phyloP scores from a whole-genome alignment of 2,329 filamentous ascomycete species.

The Pseudomassariella vexata region DNA sequence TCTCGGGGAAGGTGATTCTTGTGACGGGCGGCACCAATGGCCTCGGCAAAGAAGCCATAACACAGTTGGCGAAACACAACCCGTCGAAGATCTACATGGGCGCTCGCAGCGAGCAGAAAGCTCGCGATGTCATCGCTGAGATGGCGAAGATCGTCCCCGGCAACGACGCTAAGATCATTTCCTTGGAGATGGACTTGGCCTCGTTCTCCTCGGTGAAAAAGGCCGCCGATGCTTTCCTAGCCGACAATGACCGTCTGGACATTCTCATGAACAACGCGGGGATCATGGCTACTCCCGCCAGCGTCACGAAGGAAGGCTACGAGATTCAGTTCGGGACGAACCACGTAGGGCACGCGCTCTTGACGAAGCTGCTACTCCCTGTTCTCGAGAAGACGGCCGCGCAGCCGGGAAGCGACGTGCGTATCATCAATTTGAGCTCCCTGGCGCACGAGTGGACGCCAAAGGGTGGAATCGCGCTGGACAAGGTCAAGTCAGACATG shows the following conservation, averaged over 20 bases:
- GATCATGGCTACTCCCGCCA: slow-evolving; percentile 1
- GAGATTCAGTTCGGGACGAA: slow-evolving; percentile 3
- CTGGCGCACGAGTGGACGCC: too few relatives aligned
- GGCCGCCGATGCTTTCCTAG: not conserved
- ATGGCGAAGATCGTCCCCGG: too few relatives aligned
- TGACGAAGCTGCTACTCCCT: not conserved
- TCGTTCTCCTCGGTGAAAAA: slow-evolving; percentile 5
- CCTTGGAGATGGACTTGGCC: slow-evolving; percentile 1
- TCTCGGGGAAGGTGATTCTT: slow-evolving; percentile 26
- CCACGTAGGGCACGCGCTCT: slow-evolving; percentile 2
- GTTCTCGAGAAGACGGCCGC: slow-evolving; percentile 14
- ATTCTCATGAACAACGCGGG: slow-evolving; percentile 3
- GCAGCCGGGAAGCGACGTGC: slow-evolving; percentile 11
- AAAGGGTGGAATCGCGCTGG: too few relatives aligned
- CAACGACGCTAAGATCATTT: not conserved
- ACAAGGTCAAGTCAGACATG: too few relatives aligned
- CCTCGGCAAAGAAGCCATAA: slow-evolving; percentile 30
- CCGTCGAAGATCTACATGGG: slow-evolving; percentile 6
- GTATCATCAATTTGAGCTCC: slow-evolving; percentile 18
- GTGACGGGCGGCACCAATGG: slow-evolving; percentile 32
- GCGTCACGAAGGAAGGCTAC: slow-evolving; percentile 1
- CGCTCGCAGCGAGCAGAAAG: slow-evolving; percentile 26
- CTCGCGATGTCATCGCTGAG: slow-evolving; percentile 26
- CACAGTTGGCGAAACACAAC: slow-evolving; percentile 29
- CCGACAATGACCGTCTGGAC: slow-evolving; percentile 1